phyloP scores from a whole-genome alignment of 2,329 filamentous ascomycete species.

The Bimuria novae-zelandiae region DNA sequence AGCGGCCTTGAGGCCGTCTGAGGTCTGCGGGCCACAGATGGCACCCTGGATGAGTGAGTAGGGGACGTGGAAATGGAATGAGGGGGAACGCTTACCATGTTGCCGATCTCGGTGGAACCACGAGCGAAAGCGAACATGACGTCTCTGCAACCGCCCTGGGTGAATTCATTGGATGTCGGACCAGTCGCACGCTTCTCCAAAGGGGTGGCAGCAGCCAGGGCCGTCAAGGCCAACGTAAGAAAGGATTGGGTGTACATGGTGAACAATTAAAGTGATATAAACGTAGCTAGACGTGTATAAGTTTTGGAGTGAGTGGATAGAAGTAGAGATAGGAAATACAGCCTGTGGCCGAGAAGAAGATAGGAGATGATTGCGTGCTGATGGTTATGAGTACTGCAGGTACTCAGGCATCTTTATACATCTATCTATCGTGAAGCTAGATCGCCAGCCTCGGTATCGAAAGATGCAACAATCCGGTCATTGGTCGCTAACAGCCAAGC shows the following conservation, averaged over 20 bases:
- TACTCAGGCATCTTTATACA: constrained; percentile 8
- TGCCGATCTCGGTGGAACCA: constrained; percentile 55
- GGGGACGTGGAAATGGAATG: constrained; percentile 23
- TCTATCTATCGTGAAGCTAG: background rate
- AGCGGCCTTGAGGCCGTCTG: constrained; percentile 32
- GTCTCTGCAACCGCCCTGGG: constrained; percentile 46
- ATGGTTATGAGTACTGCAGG: background rate
- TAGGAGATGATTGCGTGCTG: background rate
- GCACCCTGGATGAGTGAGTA: constrained; percentile 40
- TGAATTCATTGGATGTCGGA: constrained; percentile 46
- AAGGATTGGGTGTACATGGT: constrained; percentile 36
- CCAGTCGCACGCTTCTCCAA: constrained; percentile 35
- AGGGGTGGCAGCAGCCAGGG: constrained; percentile 27
- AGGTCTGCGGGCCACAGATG: constrained; percentile 38
- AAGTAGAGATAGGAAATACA: background rate
- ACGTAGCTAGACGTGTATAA: too few relatives aligned
- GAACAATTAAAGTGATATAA: constrained; percentile 1
- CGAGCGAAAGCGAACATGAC: constrained; percentile 56
- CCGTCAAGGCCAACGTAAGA: constrained; percentile 25
- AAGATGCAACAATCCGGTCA: background rate
- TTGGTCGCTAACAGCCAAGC: constrained; percentile 3
- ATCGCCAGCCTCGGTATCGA: background rate
- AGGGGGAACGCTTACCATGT: constrained; percentile 46
- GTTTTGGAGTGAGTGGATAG: too few relatives aligned
- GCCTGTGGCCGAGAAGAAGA: background rate